Conservation (phyloP, 345 rosid genomes). For the Ailanthus altissimus region DNA sequence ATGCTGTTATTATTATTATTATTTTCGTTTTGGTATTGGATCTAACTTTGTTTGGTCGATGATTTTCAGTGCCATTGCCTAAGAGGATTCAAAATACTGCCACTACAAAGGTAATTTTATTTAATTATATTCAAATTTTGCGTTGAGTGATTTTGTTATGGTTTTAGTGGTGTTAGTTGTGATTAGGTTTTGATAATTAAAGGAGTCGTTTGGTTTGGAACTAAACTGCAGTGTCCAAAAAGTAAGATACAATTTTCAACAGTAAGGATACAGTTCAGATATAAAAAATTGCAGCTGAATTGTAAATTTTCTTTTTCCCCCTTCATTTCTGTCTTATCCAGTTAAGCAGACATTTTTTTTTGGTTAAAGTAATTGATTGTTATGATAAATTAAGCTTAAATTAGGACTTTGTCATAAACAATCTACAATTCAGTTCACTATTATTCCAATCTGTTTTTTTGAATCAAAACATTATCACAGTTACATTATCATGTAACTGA, state of each 20-base stretch:
- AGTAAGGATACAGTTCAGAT: no score
- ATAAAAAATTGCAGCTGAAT: not conserved
- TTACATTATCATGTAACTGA: conserved; percentile 28
- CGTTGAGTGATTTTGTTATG: not conserved
- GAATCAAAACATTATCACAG: conserved; percentile 33
- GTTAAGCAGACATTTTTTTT: not conserved
- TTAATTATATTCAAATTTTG: not conserved
- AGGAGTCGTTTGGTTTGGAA: not conserved
- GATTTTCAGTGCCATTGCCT: conserved; percentile 14
- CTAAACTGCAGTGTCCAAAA: not conserved
- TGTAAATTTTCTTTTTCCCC: not conserved
- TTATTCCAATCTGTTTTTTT: not conserved
- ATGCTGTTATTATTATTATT: not conserved
- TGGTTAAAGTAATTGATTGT: not conserved
- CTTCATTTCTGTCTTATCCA: not conserved
- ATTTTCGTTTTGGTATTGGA: not conserved
- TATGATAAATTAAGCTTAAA: not conserved
- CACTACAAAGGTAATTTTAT: conserved; percentile 31
- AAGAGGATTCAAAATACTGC: conserved; percentile 34
- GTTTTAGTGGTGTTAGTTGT: not conserved
- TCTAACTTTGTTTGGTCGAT: conserved; percentile 7
- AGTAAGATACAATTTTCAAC: not conserved
- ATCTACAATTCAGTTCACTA: not conserved
- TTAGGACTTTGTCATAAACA: not conserved
- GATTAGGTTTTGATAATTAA: not conserved